A percentile compares a stretch with the other conserved stretches of the same genome.
These are phyloP conservation scores for Agapanthus africanus DNA, from an alignment of 106 monocot genomes.

Conservation along the genomic window DNA sequence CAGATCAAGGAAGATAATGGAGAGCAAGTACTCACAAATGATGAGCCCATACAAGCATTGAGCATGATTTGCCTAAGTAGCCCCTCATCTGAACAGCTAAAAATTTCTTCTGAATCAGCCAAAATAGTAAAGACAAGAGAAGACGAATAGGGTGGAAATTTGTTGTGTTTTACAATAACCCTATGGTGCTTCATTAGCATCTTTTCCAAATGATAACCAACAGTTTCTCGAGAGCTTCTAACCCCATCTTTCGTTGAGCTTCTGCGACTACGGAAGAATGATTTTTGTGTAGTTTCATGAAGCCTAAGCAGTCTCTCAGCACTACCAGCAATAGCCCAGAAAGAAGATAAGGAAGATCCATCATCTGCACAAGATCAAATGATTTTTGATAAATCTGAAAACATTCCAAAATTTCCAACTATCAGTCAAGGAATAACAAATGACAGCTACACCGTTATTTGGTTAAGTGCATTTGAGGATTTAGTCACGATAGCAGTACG, in stretches of 20 bases:
- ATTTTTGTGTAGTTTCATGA: conserved; percentile 24
- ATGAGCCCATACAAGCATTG: conserved; percentile 48
- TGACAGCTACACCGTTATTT: background rate
- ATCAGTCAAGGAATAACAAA: background rate
- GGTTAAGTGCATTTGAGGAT: background rate
- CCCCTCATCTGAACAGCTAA: conserved; percentile 51
- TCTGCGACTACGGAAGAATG: conserved; percentile 11
- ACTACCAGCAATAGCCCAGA: conserved; percentile 64
- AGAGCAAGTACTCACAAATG: conserved; percentile 40
- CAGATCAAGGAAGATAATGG: conserved; percentile 1
- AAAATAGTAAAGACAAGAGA: conserved; percentile 32
- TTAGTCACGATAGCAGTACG: too few species aligned
- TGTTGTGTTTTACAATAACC: conserved; percentile 40
- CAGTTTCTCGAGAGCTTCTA: conserved; percentile 12
- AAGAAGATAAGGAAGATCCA: conserved; percentile 65
- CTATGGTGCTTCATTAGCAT: conserved; percentile 62
- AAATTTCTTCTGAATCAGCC: conserved; percentile 30
- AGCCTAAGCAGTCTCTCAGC: conserved; percentile 58
- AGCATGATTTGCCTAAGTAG: conserved; percentile 48
- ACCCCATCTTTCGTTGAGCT: background rate
- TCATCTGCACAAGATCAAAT: conserved; percentile 50
- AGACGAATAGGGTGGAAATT: conserved; percentile 28
- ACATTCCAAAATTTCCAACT: background rate
- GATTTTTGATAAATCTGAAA: conserved; percentile 2
- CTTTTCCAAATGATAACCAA: conserved; percentile 38